Evolutionary conservation across 768 basidiomycete species (phyloP), one percentile per base, ranked within the genome.

Genomic region (Boletus rubroflammeus): DNA sequence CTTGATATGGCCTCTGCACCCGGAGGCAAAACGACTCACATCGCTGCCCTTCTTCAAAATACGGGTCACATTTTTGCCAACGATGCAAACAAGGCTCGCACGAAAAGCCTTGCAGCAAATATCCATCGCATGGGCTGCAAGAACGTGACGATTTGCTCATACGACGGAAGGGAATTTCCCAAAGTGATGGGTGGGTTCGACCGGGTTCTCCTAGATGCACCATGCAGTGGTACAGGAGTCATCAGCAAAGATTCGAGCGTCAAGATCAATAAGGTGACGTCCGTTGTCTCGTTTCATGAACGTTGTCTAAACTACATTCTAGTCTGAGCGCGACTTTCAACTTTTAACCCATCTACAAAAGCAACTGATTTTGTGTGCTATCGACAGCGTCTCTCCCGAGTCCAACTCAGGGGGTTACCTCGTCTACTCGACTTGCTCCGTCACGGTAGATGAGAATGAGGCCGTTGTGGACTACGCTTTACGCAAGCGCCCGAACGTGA

Each of bases 161-260:
- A 98, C 64, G 97, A 99, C 64, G 97, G 96, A 7, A 79, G 97
- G 52, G 91, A 98, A 71, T 99, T 98, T 72, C 97, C 97, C 15
- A 97, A 93, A 71, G 94, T 99, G 45, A 95, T 99, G 80, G 97
- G 96, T 21, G 97, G 97, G 6, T 99, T 99, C 64, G 96, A 99
- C 65, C 80, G 97, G n/a, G 94, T 98, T 40, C 74, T 99, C 49
- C 73, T 99, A 42, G 97, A 99, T 72, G 96, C 97, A 34, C 97
- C 97, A 26, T 99, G 97, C 72, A 93, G 90, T 62, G 97, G 97
- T 31, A 98, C 97, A 3, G 97, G 97, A 56, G 96, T 99, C 51
- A 99, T 99, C 68, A 90, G 87, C 73, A 99, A 99, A 72, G 97
- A 99, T 68, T 81, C 90, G 19, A 93, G 93, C 68, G 97, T 99